Evolutionary conservation across 106 monocot genomes (phyloP).

Genomic region (Acorus calamus): DNA sequence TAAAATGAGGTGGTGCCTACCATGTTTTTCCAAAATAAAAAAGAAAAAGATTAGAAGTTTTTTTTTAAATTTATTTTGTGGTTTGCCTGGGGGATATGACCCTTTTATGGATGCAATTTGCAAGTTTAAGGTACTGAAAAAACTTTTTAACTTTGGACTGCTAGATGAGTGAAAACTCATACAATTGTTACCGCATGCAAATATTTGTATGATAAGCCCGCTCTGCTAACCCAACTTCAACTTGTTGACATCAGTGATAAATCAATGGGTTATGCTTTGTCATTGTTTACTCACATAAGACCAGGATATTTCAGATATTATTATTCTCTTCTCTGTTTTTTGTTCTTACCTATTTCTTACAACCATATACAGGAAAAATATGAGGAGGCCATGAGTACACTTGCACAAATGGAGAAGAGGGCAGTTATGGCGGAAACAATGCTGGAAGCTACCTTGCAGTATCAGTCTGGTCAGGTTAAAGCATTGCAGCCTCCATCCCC

Average conservation of each 20-base stretch:
- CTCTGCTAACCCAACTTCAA: too few species aligned
- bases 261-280: neutral
- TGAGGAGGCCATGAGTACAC: conserved; percentile 40
- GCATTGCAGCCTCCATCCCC: conserved; percentile 27
- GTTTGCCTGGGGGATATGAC: neutral
- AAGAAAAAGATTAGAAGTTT: too few species aligned
- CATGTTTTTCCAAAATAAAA: too few species aligned
- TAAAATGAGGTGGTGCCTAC: too few species aligned
- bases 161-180: too few species aligned
- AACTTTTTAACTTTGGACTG: too few species aligned
- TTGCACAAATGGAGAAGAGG: conserved; percentile 56
- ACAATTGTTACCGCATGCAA: too few species aligned
- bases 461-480: conserved; percentile 55
- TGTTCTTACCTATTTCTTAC: conserved; percentile 17
- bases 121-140: too few species aligned
- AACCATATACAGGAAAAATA: conserved; percentile 55
- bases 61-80: neutral
- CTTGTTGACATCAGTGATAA: too few species aligned
- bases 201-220: too few species aligned
- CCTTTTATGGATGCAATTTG: too few species aligned
- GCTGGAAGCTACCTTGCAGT: conserved; percentile 63
- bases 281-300: neutral
- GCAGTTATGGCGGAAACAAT: conserved; percentile 75
- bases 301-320: neutral
- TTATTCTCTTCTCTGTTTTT: conserved; percentile 9